Base-by-base conservation (phyloP, 129 eudicot genomes). In the Lonicera japonica region DNA sequence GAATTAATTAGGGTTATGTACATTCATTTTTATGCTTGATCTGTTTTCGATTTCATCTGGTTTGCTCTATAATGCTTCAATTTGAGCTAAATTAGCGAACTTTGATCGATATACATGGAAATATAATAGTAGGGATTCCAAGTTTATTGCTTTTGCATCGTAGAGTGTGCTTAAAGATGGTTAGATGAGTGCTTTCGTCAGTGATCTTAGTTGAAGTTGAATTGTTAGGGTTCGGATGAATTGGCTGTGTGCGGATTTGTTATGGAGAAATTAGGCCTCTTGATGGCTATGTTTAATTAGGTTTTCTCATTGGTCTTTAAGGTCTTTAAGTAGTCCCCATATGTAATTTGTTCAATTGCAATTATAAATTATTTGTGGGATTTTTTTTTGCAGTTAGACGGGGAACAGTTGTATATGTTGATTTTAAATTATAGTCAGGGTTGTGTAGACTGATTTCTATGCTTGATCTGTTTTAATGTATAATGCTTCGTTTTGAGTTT, bases 1-100 rank as follows among this genome's bases (percentile, higher is more conserved):
- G 41, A 67, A 29, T 63, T 60, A 20, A 38, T 63, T 61, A 68
- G 61, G 74, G 43, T 55, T 66, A 67, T 50, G 52, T 66, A 25
- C 69, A 18, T 19, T 60, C 43, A 21, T 50, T n/a, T 50, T 17
- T 3, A 50, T 50, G 51, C 51, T 50, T 17, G 67, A 56, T 57
- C 66, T 69, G 63, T 57, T 62, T 65, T 53, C 3, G 17, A 48
- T 36, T 34, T 64, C 11, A 45, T 60, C 25, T 9, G 29, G 45
- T 64, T 38, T n/a, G 17, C 17, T 68, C 0, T 20, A 19, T 11
- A 8, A 43, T 43, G 50, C 16, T 43, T 25, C 34, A 0, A 5
- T 3, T 36, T 29, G 25, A 29, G 47, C 12, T 29, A 4, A 58
- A 58, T 34, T 25, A 2, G 1, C 46, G 2, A 24, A 10, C 21